Evolutionary conservation across 495 filamentous ascomycete species (phyloP).

Genomic region (Penicilliopsis zonata): DNA sequence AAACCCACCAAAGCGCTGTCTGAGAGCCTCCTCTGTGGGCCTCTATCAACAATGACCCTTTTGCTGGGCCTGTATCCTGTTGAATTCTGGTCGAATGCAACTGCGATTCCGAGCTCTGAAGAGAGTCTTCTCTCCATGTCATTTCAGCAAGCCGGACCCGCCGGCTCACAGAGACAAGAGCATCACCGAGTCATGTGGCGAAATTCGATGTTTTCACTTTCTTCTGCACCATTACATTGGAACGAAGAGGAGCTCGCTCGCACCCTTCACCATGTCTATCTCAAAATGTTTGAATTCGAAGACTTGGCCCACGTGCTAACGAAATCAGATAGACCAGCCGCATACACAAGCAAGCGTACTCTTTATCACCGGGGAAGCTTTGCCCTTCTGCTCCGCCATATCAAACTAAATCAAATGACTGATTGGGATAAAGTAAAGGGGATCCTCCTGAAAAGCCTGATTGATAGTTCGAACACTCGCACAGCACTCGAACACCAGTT

Average conservation of each 20-base stretch:
- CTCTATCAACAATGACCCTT: conserved; percentile 31
- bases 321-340: neutral
- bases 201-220: conserved; percentile 1
- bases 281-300: conserved; percentile 30
- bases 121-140: no score
- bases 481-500: neutral
- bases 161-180: conserved; percentile 2
- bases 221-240: conserved; percentile 8
- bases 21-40: conserved; percentile 22
- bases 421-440: conserved; percentile 15
- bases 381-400: conserved; percentile 15
- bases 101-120: conserved; percentile 16
- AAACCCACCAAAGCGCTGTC: neutral
- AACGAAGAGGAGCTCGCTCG: conserved; percentile 16
- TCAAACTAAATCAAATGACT: conserved; percentile 10
- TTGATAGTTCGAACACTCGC: no score
- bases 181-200: conserved; percentile 6
- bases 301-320: conserved; percentile 4
- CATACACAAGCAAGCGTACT: conserved; percentile 1
- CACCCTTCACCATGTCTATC: conserved; percentile 23
- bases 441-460: neutral
- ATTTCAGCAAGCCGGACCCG: no score
- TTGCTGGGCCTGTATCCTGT: conserved; percentile 35
- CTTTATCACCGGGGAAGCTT: conserved; percentile 31
- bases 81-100: conserved; percentile 38